Base-by-base conservation (phyloP, 805 yeast genomes). In the Ogataea ramenticola region DNA sequence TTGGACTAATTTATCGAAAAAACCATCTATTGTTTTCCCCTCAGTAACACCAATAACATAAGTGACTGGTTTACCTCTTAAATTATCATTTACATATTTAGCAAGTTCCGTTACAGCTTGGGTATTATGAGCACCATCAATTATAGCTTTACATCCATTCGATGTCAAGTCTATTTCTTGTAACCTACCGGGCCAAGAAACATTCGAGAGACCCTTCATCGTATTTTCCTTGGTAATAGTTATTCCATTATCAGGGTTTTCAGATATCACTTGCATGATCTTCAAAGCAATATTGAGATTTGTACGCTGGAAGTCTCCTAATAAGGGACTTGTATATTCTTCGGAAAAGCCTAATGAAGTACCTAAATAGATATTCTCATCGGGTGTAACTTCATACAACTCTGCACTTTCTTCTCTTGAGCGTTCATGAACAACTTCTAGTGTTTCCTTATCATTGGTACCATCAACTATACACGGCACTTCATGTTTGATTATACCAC, bases 41-140 rank as follows among this genome's bases (percentile, higher is more conserved):
- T 71, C 64, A 1, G 96, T 86, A 35, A 89, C 74, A 0, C 88
- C 96, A 36, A 88, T 61, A 0, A 91, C 70, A 60, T 82, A 87
- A 0, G 76, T 67, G 2, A 79, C 49, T 2, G 55, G 51, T 2
- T 39, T 30, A 1, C 39, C 40, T 10, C 47, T 41, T 1, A 45
- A 36, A 1, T 29, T n/a, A 4, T 4, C 7, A 14, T 68, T 60
- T 2, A 89, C 61, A 56, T 70, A 87, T 34, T 70, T 70, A 0
- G 73, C 74, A 27, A 93, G 66, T 54, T 84, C 87, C n/a, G 65
- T 62, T 0, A 96, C 93, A 0, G 97, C 96, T 47, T 81, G 79
- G 6, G 78, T 80, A 58, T 93, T 93, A 60, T 93, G 98, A 0
- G 98, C 97, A 2, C 98, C 98, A 64, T 91, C 98, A 2, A 93